A percentile compares a stretch with the other conserved stretches of the same genome.
Evolutionary conservation across 2,329 filamentous ascomycete species (phyloP).

Genomic region (Trichoderma sp.): DNA sequence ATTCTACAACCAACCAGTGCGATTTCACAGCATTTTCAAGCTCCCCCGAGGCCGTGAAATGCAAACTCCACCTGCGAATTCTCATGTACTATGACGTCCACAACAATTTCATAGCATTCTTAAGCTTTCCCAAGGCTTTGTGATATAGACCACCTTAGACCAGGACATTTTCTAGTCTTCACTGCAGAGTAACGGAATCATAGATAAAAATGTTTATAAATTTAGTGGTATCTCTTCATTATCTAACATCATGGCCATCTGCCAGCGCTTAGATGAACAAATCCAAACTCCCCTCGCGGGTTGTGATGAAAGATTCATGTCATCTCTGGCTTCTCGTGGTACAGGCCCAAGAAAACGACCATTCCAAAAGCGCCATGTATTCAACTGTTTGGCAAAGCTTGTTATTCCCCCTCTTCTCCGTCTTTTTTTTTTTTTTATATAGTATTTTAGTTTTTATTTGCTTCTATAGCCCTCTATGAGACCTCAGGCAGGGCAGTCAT

Average conservation of each 20-base stretch:
- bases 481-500: slow-evolving; percentile 68
- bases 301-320: background rate
- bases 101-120: too few relatives aligned
- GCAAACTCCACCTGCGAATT: too few relatives aligned
- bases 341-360: background rate
- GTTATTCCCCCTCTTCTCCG: background rate
- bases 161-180: background rate
- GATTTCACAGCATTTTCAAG: too few relatives aligned
- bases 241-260: slow-evolving; percentile 6
- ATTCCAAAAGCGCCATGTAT: background rate
- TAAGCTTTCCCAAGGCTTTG: too few relatives aligned
- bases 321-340: background rate
- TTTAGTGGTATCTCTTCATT: slow-evolving; percentile 19
- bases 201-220: background rate
- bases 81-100: too few relatives aligned
- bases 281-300: background rate
- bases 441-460: background rate
- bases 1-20: too few relatives aligned
- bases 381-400: background rate
- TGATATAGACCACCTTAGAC: too few relatives aligned
- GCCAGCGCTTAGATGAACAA: background rate
- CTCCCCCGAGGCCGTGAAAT: too few relatives aligned
- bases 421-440: background rate
- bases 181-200: background rate
- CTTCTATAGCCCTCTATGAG: slow-evolving; percentile 28